Evolutionary conservation across 306 rosid species (phyloP).

Genomic region (Lotus japonicus): DNA sequence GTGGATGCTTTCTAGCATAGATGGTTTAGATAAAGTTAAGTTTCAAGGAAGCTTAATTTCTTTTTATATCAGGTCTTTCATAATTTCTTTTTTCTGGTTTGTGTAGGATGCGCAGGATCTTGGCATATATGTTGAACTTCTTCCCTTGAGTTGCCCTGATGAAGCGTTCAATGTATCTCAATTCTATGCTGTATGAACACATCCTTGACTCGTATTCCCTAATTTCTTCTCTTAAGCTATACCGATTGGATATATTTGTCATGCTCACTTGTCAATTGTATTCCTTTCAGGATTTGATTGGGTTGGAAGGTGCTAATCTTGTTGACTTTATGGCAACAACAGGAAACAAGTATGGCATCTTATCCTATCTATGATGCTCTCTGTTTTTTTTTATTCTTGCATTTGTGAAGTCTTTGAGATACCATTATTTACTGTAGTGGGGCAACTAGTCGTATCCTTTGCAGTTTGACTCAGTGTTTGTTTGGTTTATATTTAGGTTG

Average conservation of each 20-base stretch:
- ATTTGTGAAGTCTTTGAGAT: not conserved
- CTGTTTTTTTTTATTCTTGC: constrained; percentile 5
- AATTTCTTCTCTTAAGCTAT: constrained; percentile 3
- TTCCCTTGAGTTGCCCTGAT: constrained; percentile 62
- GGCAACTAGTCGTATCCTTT: not conserved
- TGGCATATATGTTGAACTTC: constrained; percentile 82
- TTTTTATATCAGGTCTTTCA: not conserved
- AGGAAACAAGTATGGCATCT: constrained; percentile 54
- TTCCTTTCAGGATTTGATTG: constrained; percentile 66
- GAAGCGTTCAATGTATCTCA: constrained; percentile 52
- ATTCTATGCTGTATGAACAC: constrained; percentile 68
- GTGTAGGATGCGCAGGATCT: constrained; percentile 87
- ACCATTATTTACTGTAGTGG: constrained; percentile 14
- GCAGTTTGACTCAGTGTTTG: not conserved
- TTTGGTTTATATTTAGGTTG: too few relatives aligned
- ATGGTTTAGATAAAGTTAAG: not conserved
- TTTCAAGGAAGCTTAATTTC: not conserved
- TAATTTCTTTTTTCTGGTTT: constrained; percentile 10
- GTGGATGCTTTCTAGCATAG: constrained; percentile 11
- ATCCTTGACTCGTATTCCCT: constrained; percentile 2
- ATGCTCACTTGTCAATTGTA: constrained; percentile 9
- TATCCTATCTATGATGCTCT: constrained; percentile 1
- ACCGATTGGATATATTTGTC: not conserved
- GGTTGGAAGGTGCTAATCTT: constrained; percentile 64
- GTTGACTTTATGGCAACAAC: constrained; percentile 53